A percentile compares a stretch with the other conserved stretches of the same genome.
Conservation (phyloP, 371 early-diverging fungal species). For the Apophysomyces ossiformis region DNA sequence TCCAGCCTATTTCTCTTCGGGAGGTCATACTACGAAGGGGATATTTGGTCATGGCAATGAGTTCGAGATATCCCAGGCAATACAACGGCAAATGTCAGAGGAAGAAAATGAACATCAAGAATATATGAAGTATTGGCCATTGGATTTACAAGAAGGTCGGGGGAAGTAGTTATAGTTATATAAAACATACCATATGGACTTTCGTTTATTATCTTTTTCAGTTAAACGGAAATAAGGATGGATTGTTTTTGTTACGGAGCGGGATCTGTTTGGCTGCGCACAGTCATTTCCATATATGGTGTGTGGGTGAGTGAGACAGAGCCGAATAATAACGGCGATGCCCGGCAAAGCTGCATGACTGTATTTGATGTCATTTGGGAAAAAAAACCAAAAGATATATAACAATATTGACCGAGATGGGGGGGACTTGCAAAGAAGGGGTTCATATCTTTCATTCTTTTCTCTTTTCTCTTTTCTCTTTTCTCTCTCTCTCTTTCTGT, state of each 20-base stretch:
- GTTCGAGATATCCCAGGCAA: conserved; percentile 29
- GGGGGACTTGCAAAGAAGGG: too few relatives aligned
- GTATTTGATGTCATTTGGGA: too few relatives aligned
- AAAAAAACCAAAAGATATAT: too few relatives aligned
- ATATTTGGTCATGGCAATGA: conserved; percentile 13
- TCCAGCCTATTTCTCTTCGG: background rate
- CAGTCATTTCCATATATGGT: too few relatives aligned
- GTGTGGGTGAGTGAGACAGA: too few relatives aligned
- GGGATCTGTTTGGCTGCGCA: background rate
- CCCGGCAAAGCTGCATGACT: background rate
- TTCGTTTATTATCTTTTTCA: background rate
- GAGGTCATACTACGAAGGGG: background rate
- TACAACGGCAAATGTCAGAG: conserved; percentile 32
- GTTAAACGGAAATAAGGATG: background rate
- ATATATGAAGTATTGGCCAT: conserved; percentile 33
- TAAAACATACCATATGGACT: too few relatives aligned
- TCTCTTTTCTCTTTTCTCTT: background rate
- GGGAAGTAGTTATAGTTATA: too few relatives aligned
- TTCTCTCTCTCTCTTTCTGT: background rate
- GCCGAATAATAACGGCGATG: too few relatives aligned
- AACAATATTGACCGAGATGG: too few relatives aligned
- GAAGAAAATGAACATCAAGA: conserved; percentile 36
- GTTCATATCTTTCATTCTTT: background rate
- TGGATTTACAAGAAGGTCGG: background rate
- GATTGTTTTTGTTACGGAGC: background rate